phyloP scores from a whole-genome alignment of 257 asterid genomes.

The Solanum rostratum region DNA sequence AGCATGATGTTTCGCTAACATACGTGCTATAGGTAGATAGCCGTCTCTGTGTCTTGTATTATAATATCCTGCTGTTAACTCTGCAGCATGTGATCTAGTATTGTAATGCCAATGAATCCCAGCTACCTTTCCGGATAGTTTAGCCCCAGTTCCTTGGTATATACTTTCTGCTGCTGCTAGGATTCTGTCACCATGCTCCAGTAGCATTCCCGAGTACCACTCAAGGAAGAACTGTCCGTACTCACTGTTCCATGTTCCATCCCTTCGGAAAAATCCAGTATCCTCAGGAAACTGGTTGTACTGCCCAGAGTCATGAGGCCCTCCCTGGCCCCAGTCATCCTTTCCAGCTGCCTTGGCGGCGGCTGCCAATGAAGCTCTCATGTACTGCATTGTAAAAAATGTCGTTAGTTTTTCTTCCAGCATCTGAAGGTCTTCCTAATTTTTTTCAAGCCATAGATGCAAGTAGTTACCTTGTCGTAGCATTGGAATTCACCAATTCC shows the following conservation, averaged over 20 bases:
- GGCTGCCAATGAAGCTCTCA: constrained; percentile 84
- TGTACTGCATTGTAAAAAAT: constrained; percentile 39
- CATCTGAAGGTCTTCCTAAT: background rate
- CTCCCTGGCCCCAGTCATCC: constrained; percentile 67
- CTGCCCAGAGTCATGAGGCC: constrained; percentile 82
- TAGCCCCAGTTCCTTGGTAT: constrained; percentile 66
- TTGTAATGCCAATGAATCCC: constrained; percentile 94
- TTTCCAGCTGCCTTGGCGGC: constrained; percentile 55
- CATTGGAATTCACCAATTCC: constrained; percentile 93
- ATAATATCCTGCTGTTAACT: constrained; percentile 85
- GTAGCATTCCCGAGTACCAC: constrained; percentile 70
- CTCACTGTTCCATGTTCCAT: constrained; percentile 75
- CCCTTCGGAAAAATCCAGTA: constrained; percentile 60
- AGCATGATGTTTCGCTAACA: constrained; percentile 56
- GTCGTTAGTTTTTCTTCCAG: background rate
- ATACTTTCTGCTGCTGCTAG: constrained; percentile 50
- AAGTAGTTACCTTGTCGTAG: constrained; percentile 61
- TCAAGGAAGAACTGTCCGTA: constrained; percentile 78
- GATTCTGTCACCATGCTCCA: constrained; percentile 74
- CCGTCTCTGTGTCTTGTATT: constrained; percentile 69
- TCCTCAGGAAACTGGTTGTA: constrained; percentile 81
- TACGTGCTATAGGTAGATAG: constrained; percentile 71
- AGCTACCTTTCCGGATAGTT: constrained; percentile 80
- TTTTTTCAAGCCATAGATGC: background rate
- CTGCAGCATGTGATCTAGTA: constrained; percentile 88